phyloP scores from a whole-genome alignment of 1,284 basidiomycete genomes.

The Lentinula novae-zelandiae region DNA sequence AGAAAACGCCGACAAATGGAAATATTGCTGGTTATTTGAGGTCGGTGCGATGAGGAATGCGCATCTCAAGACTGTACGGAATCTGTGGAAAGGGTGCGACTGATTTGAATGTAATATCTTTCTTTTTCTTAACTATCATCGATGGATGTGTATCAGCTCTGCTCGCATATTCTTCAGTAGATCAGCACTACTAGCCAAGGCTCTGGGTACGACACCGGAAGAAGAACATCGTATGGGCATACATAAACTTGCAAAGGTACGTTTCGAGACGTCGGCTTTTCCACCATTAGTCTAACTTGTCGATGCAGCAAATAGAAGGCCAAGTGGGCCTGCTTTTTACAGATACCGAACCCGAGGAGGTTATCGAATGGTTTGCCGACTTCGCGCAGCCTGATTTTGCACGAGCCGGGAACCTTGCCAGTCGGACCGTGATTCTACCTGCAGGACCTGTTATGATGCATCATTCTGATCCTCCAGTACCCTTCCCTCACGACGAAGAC shows the following conservation, averaged over 20 bases:
- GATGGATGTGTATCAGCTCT: conserved; percentile 43
- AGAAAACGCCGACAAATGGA: conserved; percentile 80
- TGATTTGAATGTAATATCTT: not conserved
- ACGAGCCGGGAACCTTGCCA: conserved; percentile 80
- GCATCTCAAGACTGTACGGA: conserved; percentile 90
- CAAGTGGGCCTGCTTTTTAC: conserved; percentile 94
- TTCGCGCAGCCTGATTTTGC: conserved; percentile 92
- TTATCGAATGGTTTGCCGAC: conserved; percentile 91
- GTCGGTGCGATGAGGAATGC: conserved; percentile 95
- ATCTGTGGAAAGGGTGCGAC: conserved; percentile 88
- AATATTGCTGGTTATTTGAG: conserved; percentile 93
- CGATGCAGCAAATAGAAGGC: conserved; percentile 80
- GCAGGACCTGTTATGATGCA: conserved; percentile 70
- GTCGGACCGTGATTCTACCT: conserved; percentile 74
- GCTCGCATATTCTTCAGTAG: conserved; percentile 93
- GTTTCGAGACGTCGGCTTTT: conserved; percentile 23
- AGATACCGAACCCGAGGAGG: conserved; percentile 82
- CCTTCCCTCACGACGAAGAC: conserved; percentile 96
- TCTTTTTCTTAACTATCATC: conserved; percentile 5
- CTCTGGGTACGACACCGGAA: conserved; percentile 85
- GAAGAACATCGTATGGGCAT: conserved; percentile 85
- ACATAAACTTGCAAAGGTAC: conserved; percentile 75
- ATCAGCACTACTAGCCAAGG: conserved; percentile 93
- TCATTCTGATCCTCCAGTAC: conserved; percentile 72
- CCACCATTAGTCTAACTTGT: conserved; percentile 4